These are phyloP conservation scores for Fusarium sp. DNA, from an alignment of 2,329 filamentous ascomycete genomes.

Conservation along the genomic window DNA sequence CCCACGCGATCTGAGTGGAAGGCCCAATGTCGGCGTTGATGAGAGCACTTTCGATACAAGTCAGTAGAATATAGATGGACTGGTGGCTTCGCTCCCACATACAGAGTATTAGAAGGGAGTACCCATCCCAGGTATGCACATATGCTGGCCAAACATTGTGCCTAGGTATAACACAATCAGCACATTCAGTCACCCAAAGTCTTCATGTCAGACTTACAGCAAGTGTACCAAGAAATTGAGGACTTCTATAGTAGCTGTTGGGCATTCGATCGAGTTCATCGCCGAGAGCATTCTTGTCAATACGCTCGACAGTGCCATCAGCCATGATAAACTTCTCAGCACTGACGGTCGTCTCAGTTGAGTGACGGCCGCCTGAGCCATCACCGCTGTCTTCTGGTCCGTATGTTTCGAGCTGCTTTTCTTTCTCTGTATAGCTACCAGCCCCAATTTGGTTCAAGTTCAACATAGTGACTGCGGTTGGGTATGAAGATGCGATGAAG, in stretches of 20 bases:
- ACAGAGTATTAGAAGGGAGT: conserved; percentile 54
- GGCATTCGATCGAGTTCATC: conserved; percentile 58
- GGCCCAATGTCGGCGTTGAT: conserved; percentile 53
- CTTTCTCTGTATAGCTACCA: conserved; percentile 12
- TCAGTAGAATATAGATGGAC: neutral
- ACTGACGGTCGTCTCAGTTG: conserved; percentile 14
- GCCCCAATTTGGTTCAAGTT: conserved; percentile 8
- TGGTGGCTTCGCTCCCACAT: conserved; percentile 8
- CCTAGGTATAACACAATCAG: conserved; percentile 37
- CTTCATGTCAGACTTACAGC: conserved; percentile 40
- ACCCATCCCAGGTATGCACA: conserved; percentile 55
- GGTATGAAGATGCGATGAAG: neutral
- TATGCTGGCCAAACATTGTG: conserved; percentile 53
- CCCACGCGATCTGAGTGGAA: conserved; percentile 52
- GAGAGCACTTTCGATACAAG: conserved; percentile 32
- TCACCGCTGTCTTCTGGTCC: neutral
- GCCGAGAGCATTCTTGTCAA: conserved; percentile 59
- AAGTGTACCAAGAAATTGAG: conserved; percentile 58
- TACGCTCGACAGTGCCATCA: conserved; percentile 58
- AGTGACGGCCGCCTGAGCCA: conserved; percentile 24
- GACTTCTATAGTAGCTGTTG: conserved; percentile 56
- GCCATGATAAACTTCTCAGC: conserved; percentile 53
- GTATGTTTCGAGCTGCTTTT: conserved; percentile 3
- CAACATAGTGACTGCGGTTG: conserved; percentile 1
- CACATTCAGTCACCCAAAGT: neutral